phyloP scores from a whole-genome alignment of 306 rosid species.

The Potentilla sterilis region DNA sequence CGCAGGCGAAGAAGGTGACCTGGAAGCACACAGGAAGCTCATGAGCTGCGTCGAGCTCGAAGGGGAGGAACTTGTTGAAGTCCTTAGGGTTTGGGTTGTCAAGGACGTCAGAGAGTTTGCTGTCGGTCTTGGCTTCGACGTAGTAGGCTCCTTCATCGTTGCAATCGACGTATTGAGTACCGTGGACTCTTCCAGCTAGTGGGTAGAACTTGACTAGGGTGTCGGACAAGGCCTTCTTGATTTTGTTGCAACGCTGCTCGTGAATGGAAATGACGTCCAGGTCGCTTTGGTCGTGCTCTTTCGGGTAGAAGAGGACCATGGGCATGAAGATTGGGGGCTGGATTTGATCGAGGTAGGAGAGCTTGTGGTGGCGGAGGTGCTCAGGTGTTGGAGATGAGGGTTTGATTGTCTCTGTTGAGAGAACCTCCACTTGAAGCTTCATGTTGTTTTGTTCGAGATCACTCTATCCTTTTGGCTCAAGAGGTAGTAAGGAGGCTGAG shows the following conservation, averaged over 20 bases:
- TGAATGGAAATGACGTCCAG: background rate
- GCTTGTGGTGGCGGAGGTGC: slow-evolving; percentile 26
- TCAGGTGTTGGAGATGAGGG: slow-evolving; percentile 40
- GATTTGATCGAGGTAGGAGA: slow-evolving; percentile 45
- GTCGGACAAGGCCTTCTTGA: slow-evolving; percentile 28
- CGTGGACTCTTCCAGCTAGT: slow-evolving; percentile 24
- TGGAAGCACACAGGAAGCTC: slow-evolving; percentile 19
- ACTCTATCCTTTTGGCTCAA: background rate
- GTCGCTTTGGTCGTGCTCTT: background rate
- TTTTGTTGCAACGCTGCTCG: background rate
- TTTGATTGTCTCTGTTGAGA: slow-evolving; percentile 31
- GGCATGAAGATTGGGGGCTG: slow-evolving; percentile 38
- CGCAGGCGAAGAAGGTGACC: slow-evolving; percentile 8
- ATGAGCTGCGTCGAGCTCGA: slow-evolving; percentile 5
- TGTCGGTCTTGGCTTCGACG: slow-evolving; percentile 17
- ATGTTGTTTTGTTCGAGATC: background rate
- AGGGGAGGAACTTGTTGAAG: slow-evolving; percentile 20
- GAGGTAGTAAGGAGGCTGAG: background rate
- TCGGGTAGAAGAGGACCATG: slow-evolving; percentile 26
- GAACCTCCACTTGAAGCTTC: slow-evolving; percentile 22
- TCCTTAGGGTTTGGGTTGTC: slow-evolving; percentile 16
- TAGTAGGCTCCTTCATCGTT: slow-evolving; percentile 25
- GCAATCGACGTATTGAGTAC: slow-evolving; percentile 19
- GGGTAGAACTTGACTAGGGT: slow-evolving; percentile 26
- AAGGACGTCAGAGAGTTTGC: slow-evolving; percentile 3